Evolutionary conservation across 1,284 basidiomycete genomes (phyloP).

Genomic region (Ceratobasidium sp.): DNA sequence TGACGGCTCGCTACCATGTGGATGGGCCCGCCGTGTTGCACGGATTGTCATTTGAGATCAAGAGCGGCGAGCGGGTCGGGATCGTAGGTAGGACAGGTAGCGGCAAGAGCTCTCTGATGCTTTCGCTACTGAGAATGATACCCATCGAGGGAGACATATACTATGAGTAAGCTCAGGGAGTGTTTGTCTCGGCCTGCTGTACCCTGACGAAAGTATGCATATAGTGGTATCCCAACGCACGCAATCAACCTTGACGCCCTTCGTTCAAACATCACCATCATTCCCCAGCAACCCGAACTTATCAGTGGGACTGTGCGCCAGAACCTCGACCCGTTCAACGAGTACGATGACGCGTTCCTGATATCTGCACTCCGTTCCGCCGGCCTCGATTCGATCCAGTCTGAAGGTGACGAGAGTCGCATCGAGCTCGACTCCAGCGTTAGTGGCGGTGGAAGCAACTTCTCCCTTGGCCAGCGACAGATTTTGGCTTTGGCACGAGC

Average conservation of each 20-base stretch:
- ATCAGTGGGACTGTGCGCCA: constrained; percentile 50
- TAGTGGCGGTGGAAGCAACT: constrained; percentile 40
- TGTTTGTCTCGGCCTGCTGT: background rate
- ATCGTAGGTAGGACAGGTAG: constrained; percentile 77
- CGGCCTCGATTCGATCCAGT: constrained; percentile 45
- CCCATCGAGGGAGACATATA: constrained; percentile 60
- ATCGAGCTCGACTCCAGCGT: constrained; percentile 49
- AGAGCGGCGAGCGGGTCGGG: constrained; percentile 66
- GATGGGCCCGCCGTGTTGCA: constrained; percentile 46
- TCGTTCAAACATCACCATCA: constrained; percentile 22
- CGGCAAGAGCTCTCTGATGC: constrained; percentile 64
- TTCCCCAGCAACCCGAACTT: constrained; percentile 40
- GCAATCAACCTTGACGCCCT: constrained; percentile 26
- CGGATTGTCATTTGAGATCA: constrained; percentile 61
- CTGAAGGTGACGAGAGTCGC: constrained; percentile 41
- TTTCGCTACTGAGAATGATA: constrained; percentile 57
- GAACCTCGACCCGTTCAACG: constrained; percentile 55
- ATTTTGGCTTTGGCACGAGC: constrained; percentile 37
- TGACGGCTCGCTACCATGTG: constrained; percentile 57
- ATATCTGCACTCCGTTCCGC: constrained; percentile 55
- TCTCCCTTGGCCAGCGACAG: constrained; percentile 38
- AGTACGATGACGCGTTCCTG: constrained; percentile 54
- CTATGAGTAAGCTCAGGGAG: constrained; percentile 47
- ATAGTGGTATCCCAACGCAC: constrained; percentile 42
- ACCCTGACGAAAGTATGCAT: background rate